Percentiles rank a stretch among this genome's conserved stretches.
Conservation (phyloP, 78 protist species). For the Dictyostelium brefeldianum region DNA sequence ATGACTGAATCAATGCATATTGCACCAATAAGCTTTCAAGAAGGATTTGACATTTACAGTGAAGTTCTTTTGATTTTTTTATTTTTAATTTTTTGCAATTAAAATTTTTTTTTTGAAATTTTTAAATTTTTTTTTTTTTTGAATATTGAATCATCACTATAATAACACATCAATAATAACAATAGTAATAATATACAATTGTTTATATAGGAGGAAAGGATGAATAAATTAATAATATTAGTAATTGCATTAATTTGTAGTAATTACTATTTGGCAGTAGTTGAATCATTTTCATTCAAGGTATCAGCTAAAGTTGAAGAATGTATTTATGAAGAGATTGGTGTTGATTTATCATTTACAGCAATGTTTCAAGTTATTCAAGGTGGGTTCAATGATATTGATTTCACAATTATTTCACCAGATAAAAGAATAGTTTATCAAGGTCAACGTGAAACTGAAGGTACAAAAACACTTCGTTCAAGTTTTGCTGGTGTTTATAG, state of each 20-base stretch:
- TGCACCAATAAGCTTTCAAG: too few relatives aligned
- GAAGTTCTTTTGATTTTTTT: too few relatives aligned
- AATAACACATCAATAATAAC: too few relatives aligned
- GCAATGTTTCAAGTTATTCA: conserved; percentile 86
- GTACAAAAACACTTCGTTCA: conserved; percentile 68
- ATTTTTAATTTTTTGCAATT: too few relatives aligned
- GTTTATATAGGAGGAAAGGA: not conserved
- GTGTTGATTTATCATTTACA: conserved; percentile 43
- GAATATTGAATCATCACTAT: too few relatives aligned
- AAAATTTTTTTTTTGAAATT: too few relatives aligned
- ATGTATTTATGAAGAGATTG: conserved; percentile 90
- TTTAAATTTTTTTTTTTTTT: too few relatives aligned
- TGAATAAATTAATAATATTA: not conserved
- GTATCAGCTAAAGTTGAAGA: conserved; percentile 90
- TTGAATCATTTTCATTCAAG: conserved; percentile 47
- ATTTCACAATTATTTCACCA: conserved; percentile 68
- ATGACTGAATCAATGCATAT: too few relatives aligned
- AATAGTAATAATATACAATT: too few relatives aligned
- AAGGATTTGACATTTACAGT: too few relatives aligned
- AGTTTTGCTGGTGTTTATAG: conserved; percentile 87
- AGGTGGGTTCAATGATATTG: conserved; percentile 95
- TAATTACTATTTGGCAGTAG: not conserved
- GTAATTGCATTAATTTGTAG: not conserved
- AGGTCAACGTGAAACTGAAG: conserved; percentile 85
- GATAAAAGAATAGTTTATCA: conserved; percentile 64